Conservation (phyloP, 345 rosid genomes). For the Lepidium africanum region DNA sequence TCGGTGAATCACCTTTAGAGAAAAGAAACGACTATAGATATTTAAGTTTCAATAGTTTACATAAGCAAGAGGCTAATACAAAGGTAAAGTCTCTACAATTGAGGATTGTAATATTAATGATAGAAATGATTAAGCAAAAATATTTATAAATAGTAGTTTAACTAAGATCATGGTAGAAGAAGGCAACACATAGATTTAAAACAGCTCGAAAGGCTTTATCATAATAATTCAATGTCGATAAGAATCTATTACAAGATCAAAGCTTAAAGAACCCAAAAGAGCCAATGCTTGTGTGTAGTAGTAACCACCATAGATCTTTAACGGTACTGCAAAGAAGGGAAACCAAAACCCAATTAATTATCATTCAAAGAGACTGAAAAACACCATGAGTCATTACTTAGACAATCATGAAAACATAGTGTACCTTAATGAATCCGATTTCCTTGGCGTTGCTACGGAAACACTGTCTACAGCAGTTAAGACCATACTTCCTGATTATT, state of each 20-base stretch:
- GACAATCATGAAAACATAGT: neutral
- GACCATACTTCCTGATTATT: slow-evolving; percentile 35
- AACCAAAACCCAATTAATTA: neutral
- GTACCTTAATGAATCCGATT: slow-evolving; percentile 55
- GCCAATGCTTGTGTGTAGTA: neutral
- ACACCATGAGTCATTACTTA: neutral
- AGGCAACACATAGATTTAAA: neutral
- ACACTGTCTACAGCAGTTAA: slow-evolving; percentile 32
- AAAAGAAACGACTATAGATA: neutral
- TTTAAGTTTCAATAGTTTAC: too few species aligned
- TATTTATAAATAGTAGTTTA: neutral
- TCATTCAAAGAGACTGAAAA: neutral
- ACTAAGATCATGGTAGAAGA: neutral
- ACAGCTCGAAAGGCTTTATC: neutral
- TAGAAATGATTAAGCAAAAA: neutral
- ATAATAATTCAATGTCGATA: neutral
- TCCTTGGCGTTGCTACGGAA: slow-evolving; percentile 36
- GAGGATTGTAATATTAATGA: too few species aligned
- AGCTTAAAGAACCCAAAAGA: neutral
- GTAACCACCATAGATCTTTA: neutral
- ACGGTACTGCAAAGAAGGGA: slow-evolving; percentile 13
- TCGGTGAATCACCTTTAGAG: too few species aligned
- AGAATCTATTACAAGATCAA: slow-evolving; percentile 1
- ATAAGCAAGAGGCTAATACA: too few species aligned
- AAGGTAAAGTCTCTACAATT: too few species aligned